phyloP scores from a whole-genome alignment of 345 rosid genomes.

The Salix purpurea region DNA sequence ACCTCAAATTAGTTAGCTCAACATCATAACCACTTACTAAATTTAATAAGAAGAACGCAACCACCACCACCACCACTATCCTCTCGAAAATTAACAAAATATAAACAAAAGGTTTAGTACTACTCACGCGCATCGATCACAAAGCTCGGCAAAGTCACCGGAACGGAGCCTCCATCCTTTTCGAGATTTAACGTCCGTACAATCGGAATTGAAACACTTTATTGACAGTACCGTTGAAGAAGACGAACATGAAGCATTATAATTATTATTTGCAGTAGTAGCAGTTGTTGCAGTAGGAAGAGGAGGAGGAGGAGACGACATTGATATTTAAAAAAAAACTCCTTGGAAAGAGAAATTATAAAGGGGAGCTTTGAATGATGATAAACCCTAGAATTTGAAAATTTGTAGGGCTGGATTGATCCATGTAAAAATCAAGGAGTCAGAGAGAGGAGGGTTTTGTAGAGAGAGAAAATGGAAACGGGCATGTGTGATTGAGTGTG shows the following conservation, averaged over 20 bases:
- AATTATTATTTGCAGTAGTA: not conserved
- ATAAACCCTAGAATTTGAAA: too few species aligned
- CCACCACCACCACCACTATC: not conserved
- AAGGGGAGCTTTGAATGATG: too few species aligned
- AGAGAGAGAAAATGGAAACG: too few species aligned
- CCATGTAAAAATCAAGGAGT: too few species aligned
- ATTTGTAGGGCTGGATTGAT: too few species aligned
- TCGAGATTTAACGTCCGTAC: slow-evolving; percentile 56
- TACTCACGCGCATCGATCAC: slow-evolving; percentile 92
- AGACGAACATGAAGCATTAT: slow-evolving; percentile 4
- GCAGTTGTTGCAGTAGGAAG: not conserved
- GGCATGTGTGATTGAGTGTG: too few species aligned
- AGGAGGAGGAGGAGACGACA: too few species aligned
- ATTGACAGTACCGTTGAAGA: slow-evolving; percentile 30
- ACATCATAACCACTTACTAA: slow-evolving; percentile 1
- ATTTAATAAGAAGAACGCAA: not conserved
- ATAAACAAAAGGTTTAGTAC: not conserved
- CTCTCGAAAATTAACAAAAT: not conserved
- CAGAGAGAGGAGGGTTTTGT: too few species aligned
- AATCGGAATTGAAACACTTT: slow-evolving; percentile 74
- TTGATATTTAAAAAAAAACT: too few species aligned
- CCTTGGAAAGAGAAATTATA: too few species aligned
- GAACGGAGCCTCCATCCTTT: slow-evolving; percentile 85
- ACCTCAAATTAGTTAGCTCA: slow-evolving; percentile 5
- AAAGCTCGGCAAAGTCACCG: slow-evolving; percentile 84